These are phyloP conservation scores for Paratrypanosoma confusum DNA, from an alignment of 208 protist species.

Conservation along the genomic window DNA sequence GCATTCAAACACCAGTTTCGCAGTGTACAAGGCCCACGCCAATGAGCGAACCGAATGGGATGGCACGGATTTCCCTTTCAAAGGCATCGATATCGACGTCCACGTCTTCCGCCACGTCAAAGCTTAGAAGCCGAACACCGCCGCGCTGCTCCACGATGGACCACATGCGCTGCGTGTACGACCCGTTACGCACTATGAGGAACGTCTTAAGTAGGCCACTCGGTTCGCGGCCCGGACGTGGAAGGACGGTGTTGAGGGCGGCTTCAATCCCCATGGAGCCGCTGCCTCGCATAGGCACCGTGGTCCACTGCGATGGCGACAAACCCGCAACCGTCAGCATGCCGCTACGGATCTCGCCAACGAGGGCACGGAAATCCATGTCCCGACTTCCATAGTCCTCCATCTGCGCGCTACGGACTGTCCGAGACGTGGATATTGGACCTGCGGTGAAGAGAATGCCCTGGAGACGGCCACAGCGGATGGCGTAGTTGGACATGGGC, in stretches of 20 bases:
- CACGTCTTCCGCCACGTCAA: slow-evolving; percentile 24
- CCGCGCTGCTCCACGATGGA: slow-evolving; percentile 31
- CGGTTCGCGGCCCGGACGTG: slow-evolving; percentile 2
- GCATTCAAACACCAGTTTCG: slow-evolving; percentile 54
- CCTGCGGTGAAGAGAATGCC: slow-evolving; percentile 54
- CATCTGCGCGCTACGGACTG: slow-evolving; percentile 37
- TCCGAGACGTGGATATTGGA: slow-evolving; percentile 23
- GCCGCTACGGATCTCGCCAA: slow-evolving; percentile 22
- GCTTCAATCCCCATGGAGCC: slow-evolving; percentile 54
- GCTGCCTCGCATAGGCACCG: slow-evolving; percentile 42
- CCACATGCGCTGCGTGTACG: slow-evolving; percentile 45
- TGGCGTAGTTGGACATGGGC: slow-evolving; percentile 12
- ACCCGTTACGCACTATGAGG: slow-evolving; percentile 43
- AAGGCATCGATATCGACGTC: slow-evolving; percentile 18
- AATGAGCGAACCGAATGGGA: slow-evolving; percentile 8
- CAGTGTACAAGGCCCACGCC: slow-evolving; percentile 54
- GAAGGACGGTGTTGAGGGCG: slow-evolving; percentile 26
- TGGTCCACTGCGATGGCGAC: slow-evolving; percentile 14
- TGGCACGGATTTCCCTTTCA: slow-evolving; percentile 5
- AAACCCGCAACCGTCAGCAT: slow-evolving; percentile 25
- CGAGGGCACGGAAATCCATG: slow-evolving; percentile 19
- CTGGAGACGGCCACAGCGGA: slow-evolving; percentile 12
- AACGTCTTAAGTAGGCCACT: slow-evolving; percentile 8
- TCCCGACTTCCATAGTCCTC: slow-evolving; percentile 56
- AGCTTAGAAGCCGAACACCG: slow-evolving; percentile 7